phyloP scores from a whole-genome alignment of 495 filamentous ascomycete genomes.

The Aspergillus kassunensis region DNA sequence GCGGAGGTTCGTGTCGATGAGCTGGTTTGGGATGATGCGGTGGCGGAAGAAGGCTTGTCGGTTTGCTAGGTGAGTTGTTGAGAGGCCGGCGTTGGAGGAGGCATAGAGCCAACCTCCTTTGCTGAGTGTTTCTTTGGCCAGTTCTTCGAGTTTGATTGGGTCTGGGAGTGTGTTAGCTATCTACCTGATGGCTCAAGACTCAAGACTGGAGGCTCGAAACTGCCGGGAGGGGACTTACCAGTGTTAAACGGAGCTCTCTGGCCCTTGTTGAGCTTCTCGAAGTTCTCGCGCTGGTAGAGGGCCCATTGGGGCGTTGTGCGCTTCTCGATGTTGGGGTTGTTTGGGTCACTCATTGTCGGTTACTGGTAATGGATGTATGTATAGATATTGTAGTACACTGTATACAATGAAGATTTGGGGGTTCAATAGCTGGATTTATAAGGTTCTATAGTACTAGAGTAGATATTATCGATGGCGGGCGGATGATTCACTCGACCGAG shows the following conservation, averaged over 20 bases:
- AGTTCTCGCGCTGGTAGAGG: slow-evolving; percentile 59
- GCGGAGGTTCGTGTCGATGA: slow-evolving; percentile 50
- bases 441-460: too few species aligned
- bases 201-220: too few species aligned
- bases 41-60: slow-evolving; percentile 66
- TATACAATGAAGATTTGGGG: neutral
- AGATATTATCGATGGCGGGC: too few species aligned
- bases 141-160: slow-evolving; percentile 53
- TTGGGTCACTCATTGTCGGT: slow-evolving; percentile 48
- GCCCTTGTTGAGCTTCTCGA: slow-evolving; percentile 55
- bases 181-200: too few species aligned
- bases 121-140: slow-evolving; percentile 53
- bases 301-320: slow-evolving; percentile 58
- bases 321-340: slow-evolving; percentile 52
- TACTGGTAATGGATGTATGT: neutral
- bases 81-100: slow-evolving; percentile 62
- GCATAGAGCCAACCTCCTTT: slow-evolving; percentile 49
- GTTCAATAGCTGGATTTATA: neutral
- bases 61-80: slow-evolving; percentile 62
- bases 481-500: too few species aligned
- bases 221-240: slow-evolving; percentile 17
- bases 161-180: slow-evolving; percentile 33
- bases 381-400: neutral
- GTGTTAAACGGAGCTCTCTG: slow-evolving; percentile 56
- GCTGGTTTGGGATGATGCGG: slow-evolving; percentile 58